Conservation (phyloP, 2,329 filamentous ascomycete species). For the Fusarium burgessii region DNA sequence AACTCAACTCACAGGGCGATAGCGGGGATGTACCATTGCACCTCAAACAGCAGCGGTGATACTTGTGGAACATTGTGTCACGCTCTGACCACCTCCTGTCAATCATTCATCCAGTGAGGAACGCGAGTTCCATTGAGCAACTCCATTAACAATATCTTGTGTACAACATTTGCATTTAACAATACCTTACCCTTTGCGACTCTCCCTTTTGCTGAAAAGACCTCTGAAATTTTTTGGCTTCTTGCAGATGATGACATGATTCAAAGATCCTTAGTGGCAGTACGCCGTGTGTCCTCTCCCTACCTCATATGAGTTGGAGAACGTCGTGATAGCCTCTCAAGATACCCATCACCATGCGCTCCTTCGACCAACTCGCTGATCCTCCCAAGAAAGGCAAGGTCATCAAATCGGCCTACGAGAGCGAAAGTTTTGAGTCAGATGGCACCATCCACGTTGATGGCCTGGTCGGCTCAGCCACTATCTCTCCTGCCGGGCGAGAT, state of each 20-base stretch:
- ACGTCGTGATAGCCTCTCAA: conserved; percentile 36
- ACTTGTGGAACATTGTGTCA: conserved; percentile 26
- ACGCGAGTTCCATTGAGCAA: conserved; percentile 29
- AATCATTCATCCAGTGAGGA: conserved; percentile 9
- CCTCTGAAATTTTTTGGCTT: neutral
- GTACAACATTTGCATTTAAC: neutral
- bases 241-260: conserved; percentile 35
- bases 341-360: conserved; percentile 58
- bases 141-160: conserved; percentile 22
- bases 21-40: conserved; percentile 36
- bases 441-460: conserved; percentile 85
- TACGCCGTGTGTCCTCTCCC: conserved; percentile 19
- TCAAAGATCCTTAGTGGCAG: conserved; percentile 25
- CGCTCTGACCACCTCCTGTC: conserved; percentile 33
- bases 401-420: conserved; percentile 80
- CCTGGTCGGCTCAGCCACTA: conserved; percentile 89
- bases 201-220: neutral
- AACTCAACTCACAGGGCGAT: conserved; percentile 4
- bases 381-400: conserved; percentile 67
- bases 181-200: neutral
- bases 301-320: conserved; percentile 36
- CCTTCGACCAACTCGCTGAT: conserved; percentile 59
- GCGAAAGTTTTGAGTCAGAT: conserved; percentile 87
- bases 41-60: conserved; percentile 23
- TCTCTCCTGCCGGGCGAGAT: conserved; percentile 91